A percentile compares a stretch with the other conserved stretches of the same genome.
Conservation (phyloP, 2,329 filamentous ascomycete genomes). For the Fusarium sp. region DNA sequence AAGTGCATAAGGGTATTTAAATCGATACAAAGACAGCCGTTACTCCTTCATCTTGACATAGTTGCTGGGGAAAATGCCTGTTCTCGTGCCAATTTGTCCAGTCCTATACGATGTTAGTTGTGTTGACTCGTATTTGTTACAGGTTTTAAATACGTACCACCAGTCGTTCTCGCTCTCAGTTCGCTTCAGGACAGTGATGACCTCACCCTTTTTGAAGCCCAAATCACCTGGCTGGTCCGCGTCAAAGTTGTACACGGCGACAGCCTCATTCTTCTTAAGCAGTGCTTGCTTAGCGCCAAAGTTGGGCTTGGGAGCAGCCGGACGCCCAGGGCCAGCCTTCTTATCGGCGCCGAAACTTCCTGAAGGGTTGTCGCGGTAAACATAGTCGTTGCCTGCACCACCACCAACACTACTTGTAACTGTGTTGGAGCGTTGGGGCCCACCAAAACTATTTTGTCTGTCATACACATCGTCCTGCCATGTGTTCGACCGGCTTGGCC, state of each 20-base stretch:
- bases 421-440: conserved; percentile 64
- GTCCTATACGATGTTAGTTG: conserved; percentile 67
- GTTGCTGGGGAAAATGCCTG: conserved; percentile 93
- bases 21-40: conserved; percentile 30
- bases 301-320: conserved; percentile 89
- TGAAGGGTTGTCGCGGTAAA: conserved; percentile 61
- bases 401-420: conserved; percentile 51
- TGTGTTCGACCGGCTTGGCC: conserved; percentile 72
- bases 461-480: conserved; percentile 84
- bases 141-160: conserved; percentile 71
- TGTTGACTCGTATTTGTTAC: too few species aligned
- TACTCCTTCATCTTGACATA: conserved; percentile 75
- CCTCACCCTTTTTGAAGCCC: conserved; percentile 95
- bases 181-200: conserved; percentile 94
- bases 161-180: conserved; percentile 95
- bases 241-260: conserved; percentile 94
- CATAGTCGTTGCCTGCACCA: conserved; percentile 62
- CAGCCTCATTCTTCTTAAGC: conserved; percentile 80
- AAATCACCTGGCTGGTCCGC: conserved; percentile 92
- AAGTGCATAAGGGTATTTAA: conserved; percentile 41
- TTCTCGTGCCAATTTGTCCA: conserved; percentile 83
- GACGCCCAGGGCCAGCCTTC: conserved; percentile 75
- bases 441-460: conserved; percentile 58
- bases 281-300: conserved; percentile 71
- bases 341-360: conserved; percentile 49